Evolutionary conservation across 495 filamentous ascomycete species (phyloP).

Genomic region (Durotheca rogersii): DNA sequence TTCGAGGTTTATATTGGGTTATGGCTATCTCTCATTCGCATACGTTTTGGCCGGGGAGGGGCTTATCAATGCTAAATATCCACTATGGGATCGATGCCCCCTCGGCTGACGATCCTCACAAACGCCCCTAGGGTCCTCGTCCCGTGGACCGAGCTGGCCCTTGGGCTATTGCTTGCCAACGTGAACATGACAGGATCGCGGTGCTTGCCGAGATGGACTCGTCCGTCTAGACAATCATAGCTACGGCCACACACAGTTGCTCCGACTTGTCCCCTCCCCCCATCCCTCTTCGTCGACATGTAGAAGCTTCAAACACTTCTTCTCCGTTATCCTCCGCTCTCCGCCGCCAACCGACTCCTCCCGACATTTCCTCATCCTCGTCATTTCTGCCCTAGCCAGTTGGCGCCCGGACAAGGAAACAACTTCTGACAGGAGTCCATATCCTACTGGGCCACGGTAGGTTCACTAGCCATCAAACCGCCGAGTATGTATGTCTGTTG

Average conservation of each 20-base stretch:
- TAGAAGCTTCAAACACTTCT: conserved; percentile 23
- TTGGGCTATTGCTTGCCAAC: neutral
- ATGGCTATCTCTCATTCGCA: conserved; percentile 20
- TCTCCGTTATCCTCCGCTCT: conserved; percentile 15
- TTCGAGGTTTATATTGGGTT: conserved; percentile 23
- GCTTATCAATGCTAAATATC: conserved; percentile 6
- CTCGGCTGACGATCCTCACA: conserved; percentile 14
- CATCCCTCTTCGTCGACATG: conserved; percentile 14
- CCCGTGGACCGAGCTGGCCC: conserved; percentile 3
- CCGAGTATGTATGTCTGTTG: conserved; percentile 35
- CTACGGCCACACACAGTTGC: conserved; percentile 26
- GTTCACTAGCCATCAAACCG: conserved; percentile 21
- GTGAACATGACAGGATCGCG: conserved; percentile 3
- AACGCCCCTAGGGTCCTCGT: conserved; percentile 7
- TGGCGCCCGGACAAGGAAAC: conserved; percentile 26
- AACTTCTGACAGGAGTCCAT: conserved; percentile 28
- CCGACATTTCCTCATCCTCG: conserved; percentile 30
- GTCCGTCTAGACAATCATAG: conserved; percentile 10
- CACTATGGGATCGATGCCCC: conserved; percentile 10
- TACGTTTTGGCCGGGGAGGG: conserved; percentile 17
- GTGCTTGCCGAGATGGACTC: conserved; percentile 11
- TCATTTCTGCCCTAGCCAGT: conserved; percentile 28
- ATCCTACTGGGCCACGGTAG: conserved; percentile 38
- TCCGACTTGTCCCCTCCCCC: conserved; percentile 21
- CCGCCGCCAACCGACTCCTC: conserved; percentile 26